Conservation (phyloP, 1,284 basidiomycete species). For the Stygiomarasmius scandens region DNA sequence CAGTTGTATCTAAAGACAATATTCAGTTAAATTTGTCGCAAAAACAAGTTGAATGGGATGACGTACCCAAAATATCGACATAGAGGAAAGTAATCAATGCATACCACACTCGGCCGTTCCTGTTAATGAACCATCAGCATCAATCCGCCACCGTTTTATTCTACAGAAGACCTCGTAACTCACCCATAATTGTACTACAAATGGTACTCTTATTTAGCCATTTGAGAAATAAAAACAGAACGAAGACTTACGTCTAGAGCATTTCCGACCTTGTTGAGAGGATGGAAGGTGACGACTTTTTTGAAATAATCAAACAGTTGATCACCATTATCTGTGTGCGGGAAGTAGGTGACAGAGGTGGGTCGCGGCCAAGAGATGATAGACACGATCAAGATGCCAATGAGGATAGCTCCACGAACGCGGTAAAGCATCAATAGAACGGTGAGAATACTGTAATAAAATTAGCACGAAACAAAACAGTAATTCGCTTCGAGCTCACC, state of each 20-base stretch:
- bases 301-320: constrained; percentile 86
- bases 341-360: constrained; percentile 83
- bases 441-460: constrained; percentile 62
- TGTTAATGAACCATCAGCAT: constrained; percentile 25
- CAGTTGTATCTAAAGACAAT: constrained; percentile 41
- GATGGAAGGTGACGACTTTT: constrained; percentile 79
- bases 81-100: constrained; percentile 88
- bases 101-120: constrained; percentile 83
- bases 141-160: constrained; percentile 4
- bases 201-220: background rate
- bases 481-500: constrained; percentile 45
- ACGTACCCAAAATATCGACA: constrained; percentile 79
- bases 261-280: constrained; percentile 62
- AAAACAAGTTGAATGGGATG: background rate
- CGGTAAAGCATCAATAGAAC: constrained; percentile 84
- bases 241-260: constrained; percentile 63
- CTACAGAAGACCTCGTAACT: constrained; percentile 13
- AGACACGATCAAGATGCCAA: constrained; percentile 85
- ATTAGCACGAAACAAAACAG: constrained; percentile 3
- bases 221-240: background rate
- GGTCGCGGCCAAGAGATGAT: constrained; percentile 88
- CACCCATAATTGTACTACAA: constrained; percentile 53
- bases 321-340: constrained; percentile 71
- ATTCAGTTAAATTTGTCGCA: background rate
- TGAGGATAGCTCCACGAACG: constrained; percentile 82